Evolutionary conservation across 495 filamentous ascomycete species (phyloP).

Genomic region (Podospora comata): DNA sequence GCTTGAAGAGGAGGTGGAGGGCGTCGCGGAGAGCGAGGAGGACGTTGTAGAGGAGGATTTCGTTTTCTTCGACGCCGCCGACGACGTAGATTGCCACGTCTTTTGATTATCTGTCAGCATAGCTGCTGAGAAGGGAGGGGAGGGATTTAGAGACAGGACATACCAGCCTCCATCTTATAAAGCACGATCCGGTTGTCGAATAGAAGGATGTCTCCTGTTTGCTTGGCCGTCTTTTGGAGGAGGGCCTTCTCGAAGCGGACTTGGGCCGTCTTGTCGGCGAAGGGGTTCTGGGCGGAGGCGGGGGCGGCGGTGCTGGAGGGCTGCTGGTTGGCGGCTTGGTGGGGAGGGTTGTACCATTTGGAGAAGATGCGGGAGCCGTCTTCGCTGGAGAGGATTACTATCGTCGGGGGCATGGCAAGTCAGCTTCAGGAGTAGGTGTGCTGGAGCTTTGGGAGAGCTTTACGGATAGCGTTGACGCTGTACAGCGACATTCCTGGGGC

Average conservation of each 20-base stretch:
- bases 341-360: slow-evolving; percentile 92
- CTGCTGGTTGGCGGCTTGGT: slow-evolving; percentile 52
- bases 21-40: slow-evolving; percentile 84
- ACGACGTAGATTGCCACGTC: slow-evolving; percentile 98
- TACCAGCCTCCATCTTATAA: slow-evolving; percentile 83
- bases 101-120: neutral
- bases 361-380: slow-evolving; percentile 87
- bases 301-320: slow-evolving; percentile 24
- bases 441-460: neutral
- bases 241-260: slow-evolving; percentile 95
- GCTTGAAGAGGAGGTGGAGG: slow-evolving; percentile 87
- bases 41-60: slow-evolving; percentile 92
- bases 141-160: neutral
- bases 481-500: slow-evolving; percentile 72
- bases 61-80: slow-evolving; percentile 81
- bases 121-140: no score
- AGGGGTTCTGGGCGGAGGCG: slow-evolving; percentile 58
- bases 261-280: slow-evolving; percentile 86
- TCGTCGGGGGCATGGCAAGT: neutral
- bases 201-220: slow-evolving; percentile 89
- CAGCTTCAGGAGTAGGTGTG: slow-evolving; percentile 2
- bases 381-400: slow-evolving; percentile 65
- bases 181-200: slow-evolving; percentile 94
- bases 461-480: slow-evolving; percentile 85
- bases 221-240: slow-evolving; percentile 93